These are phyloP conservation scores for Annulohypoxylon truncatum DNA, from an alignment of 2,329 filamentous ascomycete genomes.

Conservation along the genomic window DNA sequence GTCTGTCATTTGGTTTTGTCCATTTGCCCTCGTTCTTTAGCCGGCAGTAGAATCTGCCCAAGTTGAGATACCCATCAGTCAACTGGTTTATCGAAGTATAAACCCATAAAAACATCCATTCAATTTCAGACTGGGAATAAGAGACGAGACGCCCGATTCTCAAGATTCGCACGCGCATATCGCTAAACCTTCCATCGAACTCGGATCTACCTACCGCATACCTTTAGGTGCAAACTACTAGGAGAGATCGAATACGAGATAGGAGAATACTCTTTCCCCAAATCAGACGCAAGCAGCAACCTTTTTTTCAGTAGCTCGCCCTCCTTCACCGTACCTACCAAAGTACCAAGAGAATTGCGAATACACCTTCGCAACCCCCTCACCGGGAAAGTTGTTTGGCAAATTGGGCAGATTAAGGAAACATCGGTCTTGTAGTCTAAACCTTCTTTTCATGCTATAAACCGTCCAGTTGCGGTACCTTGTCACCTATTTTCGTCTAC, in stretches of 20 bases:
- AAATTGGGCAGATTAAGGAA: slow-evolving; percentile 18
- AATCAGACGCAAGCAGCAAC: slow-evolving; percentile 13
- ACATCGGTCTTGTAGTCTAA: slow-evolving; percentile 25
- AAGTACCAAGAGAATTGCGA: slow-evolving; percentile 15
- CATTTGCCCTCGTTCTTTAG: slow-evolving; percentile 22
- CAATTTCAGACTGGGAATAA: slow-evolving; percentile 29
- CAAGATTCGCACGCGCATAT: slow-evolving; percentile 20
- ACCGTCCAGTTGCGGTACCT: slow-evolving; percentile 15
- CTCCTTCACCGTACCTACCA: not conserved
- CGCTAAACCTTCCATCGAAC: slow-evolving; percentile 22
- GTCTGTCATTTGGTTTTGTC: slow-evolving; percentile 26
- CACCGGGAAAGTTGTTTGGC: slow-evolving; percentile 19
- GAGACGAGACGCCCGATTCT: slow-evolving; percentile 16
- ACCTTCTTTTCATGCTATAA: slow-evolving; percentile 30
- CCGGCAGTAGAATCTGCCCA: slow-evolving; percentile 17
- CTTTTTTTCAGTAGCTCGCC: slow-evolving; percentile 1
- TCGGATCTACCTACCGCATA: slow-evolving; percentile 31
- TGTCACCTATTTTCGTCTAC: not conserved
- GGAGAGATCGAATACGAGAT: slow-evolving; percentile 32
- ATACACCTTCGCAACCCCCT: slow-evolving; percentile 28
- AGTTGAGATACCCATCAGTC: slow-evolving; percentile 19
- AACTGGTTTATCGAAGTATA: slow-evolving; percentile 20
- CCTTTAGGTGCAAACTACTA: slow-evolving; percentile 6
- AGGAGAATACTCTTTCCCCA: slow-evolving; percentile 11
- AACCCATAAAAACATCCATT: not conserved